A percentile compares a stretch with the other conserved stretches of the same genome.
Conservation (phyloP, 805 yeast species). For the Metschnikowia colocasiae region DNA sequence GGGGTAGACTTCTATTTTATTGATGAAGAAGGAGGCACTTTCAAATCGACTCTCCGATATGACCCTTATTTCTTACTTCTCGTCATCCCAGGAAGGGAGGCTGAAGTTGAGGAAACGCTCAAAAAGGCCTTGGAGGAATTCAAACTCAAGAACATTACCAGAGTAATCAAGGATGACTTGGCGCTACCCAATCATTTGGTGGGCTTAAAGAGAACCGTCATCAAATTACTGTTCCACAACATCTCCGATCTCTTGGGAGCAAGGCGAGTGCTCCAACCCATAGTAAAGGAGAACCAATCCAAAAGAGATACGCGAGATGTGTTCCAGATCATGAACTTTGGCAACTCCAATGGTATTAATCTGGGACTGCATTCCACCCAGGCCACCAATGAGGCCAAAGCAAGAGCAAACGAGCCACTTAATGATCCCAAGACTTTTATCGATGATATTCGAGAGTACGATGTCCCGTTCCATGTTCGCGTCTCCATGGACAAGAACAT, state of each 20-base stretch:
- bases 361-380: neutral
- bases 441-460: conserved; percentile 86
- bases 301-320: conserved; percentile 62
- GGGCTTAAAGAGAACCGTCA: conserved; percentile 62
- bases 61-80: conserved; percentile 84
- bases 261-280: conserved; percentile 63
- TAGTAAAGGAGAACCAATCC: conserved; percentile 62
- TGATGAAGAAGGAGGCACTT: conserved; percentile 95
- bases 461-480: conserved; percentile 94
- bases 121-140: conserved; percentile 62
- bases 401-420: conserved; percentile 13
- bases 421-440: conserved; percentile 61
- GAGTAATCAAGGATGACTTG: conserved; percentile 74
- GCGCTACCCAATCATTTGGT: conserved; percentile 79
- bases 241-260: conserved; percentile 72
- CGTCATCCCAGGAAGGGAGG: conserved; percentile 56
- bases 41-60: conserved; percentile 76
- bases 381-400: neutral
- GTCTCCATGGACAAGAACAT: conserved; percentile 88
- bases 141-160: conserved; percentile 48
- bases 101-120: conserved; percentile 83
- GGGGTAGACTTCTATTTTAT: conserved; percentile 93
- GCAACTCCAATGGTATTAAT: conserved; percentile 21
- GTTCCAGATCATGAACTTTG: conserved; percentile 53
- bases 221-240: conserved; percentile 72